Evolutionary conservation across 2,329 filamentous ascomycete genomes (phyloP).

Genomic region (Trichoderma citrinoviride): DNA sequence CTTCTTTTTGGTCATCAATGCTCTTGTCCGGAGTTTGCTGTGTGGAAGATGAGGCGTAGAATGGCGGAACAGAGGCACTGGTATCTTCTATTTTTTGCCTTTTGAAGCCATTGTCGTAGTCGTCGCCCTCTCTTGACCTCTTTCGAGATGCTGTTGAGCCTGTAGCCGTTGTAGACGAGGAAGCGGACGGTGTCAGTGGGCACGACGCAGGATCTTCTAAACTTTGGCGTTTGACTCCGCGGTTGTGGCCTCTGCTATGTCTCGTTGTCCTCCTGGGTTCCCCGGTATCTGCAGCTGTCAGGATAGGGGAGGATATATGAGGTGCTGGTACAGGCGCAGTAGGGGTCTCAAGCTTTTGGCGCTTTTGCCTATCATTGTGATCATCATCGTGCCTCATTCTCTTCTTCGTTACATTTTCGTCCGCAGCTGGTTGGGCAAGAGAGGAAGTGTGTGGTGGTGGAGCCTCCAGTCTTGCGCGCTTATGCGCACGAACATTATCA

Average conservation of each 20-base stretch:
- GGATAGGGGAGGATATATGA: background rate
- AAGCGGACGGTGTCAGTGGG: too few species aligned
- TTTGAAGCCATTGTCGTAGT: too few species aligned
- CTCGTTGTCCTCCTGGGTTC: background rate
- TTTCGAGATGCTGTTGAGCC: too few species aligned
- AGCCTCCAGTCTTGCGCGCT: background rate
- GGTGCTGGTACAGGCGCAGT: background rate
- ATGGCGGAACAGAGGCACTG: too few species aligned
- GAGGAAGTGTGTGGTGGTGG: background rate
- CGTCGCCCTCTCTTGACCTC: too few species aligned
- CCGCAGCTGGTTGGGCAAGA: background rate
- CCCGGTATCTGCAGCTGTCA: background rate
- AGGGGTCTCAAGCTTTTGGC: background rate
- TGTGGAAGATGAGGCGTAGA: too few species aligned
- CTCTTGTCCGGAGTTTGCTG: too few species aligned
- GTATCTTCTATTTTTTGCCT: too few species aligned
- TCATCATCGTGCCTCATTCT: background rate
- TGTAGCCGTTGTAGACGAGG: too few species aligned
- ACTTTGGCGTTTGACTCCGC: background rate
- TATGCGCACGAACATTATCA: background rate
- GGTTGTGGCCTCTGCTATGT: background rate
- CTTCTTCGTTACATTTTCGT: background rate
- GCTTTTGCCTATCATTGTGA: background rate
- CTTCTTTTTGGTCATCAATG: too few species aligned
- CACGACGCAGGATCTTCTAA: too few species aligned